Base-by-base conservation (phyloP, 768 basidiomycete species). In the Lentinula edodes region DNA sequence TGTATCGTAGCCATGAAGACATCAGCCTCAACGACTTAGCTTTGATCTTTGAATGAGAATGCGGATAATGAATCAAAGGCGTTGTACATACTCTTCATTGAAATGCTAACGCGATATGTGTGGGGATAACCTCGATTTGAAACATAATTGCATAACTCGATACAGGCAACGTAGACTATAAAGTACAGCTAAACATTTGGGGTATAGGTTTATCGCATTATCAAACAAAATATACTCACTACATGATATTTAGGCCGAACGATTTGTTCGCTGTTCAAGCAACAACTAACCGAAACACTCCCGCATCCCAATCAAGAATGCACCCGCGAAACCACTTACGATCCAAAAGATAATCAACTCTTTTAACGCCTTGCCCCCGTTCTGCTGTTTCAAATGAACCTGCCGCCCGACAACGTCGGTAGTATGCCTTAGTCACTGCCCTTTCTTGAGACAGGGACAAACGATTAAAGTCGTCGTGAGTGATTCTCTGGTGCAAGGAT, bases 331-430 rank as follows among this genome's bases (percentile, higher is more conserved):
- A 80, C 65, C 70, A 74, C 2, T 75, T 74, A 57, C 74, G 78
- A 7, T 78, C 80, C 51, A 73, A 60, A 63, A 87, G 71, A 69
- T 81, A 87, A 73, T 89, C 87, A 3, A 88, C 76, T 61, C 83
- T 75, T 72, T 82, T 85, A 16, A 88, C 78, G 0, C 84, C 85
- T 71, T 81, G 78, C 13, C 70, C 74, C 62, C 75, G 68, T 68
- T 82, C 76, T 2, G 58, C 61, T 45, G 23, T 23, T 43, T 57
- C 61, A 13, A 38, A 43, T 18, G 61, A 58, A n/a, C 70, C 69
- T 55, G 69, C 64, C 18, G 68, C 61, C 38, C 68, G 73, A 65
- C 78, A 80, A 55, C 81, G 66, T 60, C 66, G 69, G 52, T 71
- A 71, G 58, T 76, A 82, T 6, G 80, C 76, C 51, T 68, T 71